A percentile compares a stretch with the other conserved stretches of the same genome.
Evolutionary conservation across 176 grass and related monocot genomes (phyloP).

Genomic region (Oryza meyeriana): DNA sequence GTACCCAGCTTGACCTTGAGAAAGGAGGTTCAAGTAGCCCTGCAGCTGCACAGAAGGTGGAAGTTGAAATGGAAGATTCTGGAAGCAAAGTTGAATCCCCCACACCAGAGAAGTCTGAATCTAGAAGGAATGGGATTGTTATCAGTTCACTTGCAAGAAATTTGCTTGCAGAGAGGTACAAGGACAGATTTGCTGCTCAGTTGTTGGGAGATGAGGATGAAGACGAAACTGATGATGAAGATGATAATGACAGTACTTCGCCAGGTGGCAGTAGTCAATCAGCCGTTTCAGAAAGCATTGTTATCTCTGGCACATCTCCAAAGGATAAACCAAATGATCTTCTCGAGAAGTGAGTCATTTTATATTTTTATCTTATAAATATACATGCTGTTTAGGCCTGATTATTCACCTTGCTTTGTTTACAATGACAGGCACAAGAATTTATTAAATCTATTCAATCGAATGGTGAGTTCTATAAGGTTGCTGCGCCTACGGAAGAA

Average conservation of each 20-base stretch:
- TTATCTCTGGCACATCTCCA: background rate
- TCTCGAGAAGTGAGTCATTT: constrained; percentile 69
- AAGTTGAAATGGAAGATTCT: constrained; percentile 33
- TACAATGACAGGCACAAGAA: constrained; percentile 45
- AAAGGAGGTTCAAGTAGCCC: constrained; percentile 34
- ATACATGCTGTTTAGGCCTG: background rate
- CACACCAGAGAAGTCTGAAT: constrained; percentile 69
- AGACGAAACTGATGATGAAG: constrained; percentile 23
- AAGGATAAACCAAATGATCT: constrained; percentile 40
- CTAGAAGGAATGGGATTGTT: constrained; percentile 48
- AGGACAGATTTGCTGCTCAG: constrained; percentile 45
- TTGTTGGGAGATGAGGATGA: constrained; percentile 25
- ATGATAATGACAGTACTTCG: constrained; percentile 6
- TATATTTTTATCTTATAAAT: constrained; percentile 18
- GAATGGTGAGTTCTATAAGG: constrained; percentile 84
- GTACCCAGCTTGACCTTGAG: constrained; percentile 27
- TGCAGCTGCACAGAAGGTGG: constrained; percentile 28
- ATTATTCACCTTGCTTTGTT: constrained; percentile 23
- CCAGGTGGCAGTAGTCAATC: constrained; percentile 9
- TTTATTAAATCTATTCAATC: constrained; percentile 71
- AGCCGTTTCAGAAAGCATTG: constrained; percentile 10
- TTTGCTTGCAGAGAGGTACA: constrained; percentile 58
- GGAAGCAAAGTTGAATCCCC: constrained; percentile 62
- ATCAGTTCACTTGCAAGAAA: constrained; percentile 63
- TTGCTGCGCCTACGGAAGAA: constrained; percentile 77